Evolutionary conservation across 1,139 yeast species (phyloP), one percentile per base, ranked within the genome.

Genomic region (Blastobotrys illinoisensis): DNA sequence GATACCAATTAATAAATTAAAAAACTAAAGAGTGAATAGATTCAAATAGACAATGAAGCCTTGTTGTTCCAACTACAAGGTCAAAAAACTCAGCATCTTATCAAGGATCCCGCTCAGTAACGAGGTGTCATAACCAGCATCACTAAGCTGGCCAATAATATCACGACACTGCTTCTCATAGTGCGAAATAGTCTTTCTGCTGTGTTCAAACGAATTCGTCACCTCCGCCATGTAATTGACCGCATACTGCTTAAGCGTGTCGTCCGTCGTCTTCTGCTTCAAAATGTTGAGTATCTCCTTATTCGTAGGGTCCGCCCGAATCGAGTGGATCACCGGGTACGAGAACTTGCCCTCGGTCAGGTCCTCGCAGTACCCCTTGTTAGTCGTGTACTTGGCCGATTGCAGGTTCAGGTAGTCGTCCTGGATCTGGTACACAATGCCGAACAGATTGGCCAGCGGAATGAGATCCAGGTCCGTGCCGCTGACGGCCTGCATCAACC

Each of bases 311-410:
- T 71, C 72, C 18, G 63, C 62, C 14, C 74, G 64, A 5, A 85
- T 70, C 16, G 84, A 80, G 68, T 88, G 95, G 40, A 89, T 79
- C 6, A 90, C 82, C 0, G 97, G 97, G 59, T 88, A 85, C 0
- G 95, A 86, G 57, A 86, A 80, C 69, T 90, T 91, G 0, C 97
- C 97, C 68, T 90, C 97, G 0, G 90, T 80, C 44, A 90, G 77
- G 66, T 90, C 97, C 63, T 90, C 97, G 52, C 95, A 89, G 54
- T 79, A 81, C 0, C 97, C 97, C 69, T 90, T 89, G 74, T 83
- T 82, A 40, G 77, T 74, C 14, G 75, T 71, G 71, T 87, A 84
- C 28, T 53, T 62, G 19, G 70, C 72, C 55, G 81, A 81, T 24
- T 77, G 77, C 52, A 88, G 70, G 65, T 88, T 88, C 60, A 86